Evolutionary conservation across 1,139 yeast genomes (phyloP).

Genomic region (Pichia sp.): DNA sequence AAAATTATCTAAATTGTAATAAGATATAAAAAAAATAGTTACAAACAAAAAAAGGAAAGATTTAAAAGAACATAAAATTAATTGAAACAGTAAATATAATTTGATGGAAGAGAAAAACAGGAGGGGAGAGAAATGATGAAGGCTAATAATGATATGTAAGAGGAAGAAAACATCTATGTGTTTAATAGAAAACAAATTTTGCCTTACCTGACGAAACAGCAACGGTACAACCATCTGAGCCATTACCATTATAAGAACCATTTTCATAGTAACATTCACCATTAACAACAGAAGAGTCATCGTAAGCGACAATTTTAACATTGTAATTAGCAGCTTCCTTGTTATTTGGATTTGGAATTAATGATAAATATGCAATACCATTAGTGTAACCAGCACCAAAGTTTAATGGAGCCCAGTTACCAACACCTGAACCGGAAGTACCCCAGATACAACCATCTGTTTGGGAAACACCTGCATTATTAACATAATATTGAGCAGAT

Average conservation of each 20-base stretch:
- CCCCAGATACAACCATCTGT: constrained; percentile 80
- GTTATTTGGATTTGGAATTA: constrained; percentile 82
- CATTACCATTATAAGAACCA: constrained; percentile 56
- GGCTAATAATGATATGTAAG: background rate
- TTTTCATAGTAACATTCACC: constrained; percentile 62
- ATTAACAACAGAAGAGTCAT: constrained; percentile 41
- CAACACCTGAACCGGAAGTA: constrained; percentile 52
- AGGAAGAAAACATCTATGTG: no score
- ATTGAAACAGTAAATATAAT: background rate
- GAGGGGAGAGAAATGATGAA: background rate
- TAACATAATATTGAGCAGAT: constrained; percentile 74
- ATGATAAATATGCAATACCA: constrained; percentile 63
- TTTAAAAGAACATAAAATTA: background rate
- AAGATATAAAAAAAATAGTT: background rate
- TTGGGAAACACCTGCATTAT: constrained; percentile 70
- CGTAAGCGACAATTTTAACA: constrained; percentile 61
- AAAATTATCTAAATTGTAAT: background rate
- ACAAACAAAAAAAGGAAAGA: background rate
- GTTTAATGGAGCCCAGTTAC: constrained; percentile 82
- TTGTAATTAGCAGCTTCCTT: constrained; percentile 53
- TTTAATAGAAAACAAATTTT: constrained; percentile 58
- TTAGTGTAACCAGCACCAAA: constrained; percentile 63
- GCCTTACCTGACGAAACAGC: constrained; percentile 63
- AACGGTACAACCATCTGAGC: constrained; percentile 72
- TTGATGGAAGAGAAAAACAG: background rate